phyloP scores from a whole-genome alignment of 352 stramenopile species.

The Phytophthora palmivora region DNA sequence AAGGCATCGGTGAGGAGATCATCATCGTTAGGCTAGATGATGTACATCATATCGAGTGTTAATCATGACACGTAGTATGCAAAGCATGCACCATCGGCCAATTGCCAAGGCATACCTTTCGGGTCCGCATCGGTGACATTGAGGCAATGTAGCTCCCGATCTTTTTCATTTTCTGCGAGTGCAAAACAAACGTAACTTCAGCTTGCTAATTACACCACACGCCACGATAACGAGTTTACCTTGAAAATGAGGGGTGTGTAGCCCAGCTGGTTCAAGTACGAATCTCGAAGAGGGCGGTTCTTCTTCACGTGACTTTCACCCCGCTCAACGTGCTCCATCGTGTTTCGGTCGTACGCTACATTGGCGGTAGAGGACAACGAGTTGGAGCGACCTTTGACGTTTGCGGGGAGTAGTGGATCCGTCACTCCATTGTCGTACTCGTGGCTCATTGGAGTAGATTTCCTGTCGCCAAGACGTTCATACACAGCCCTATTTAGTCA shows the following conservation, averaged over 20 bases:
- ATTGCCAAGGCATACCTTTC: conserved; percentile 29
- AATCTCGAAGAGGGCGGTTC: conserved; percentile 58
- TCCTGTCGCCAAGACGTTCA: conserved; percentile 1
- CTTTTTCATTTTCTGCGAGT: conserved; percentile 63
- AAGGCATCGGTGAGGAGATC: conserved; percentile 68
- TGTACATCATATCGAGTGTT: background rate
- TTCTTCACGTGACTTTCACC: conserved; percentile 34
- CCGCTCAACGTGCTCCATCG: conserved; percentile 12
- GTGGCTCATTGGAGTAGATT: conserved; percentile 31
- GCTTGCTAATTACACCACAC: no score
- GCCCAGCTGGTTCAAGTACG: conserved; percentile 76
- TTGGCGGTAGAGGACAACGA: conserved; percentile 25
- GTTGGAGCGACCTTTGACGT: conserved; percentile 38
- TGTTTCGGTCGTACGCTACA: conserved; percentile 23
- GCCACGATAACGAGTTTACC: conserved; percentile 38
- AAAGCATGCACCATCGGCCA: background rate
- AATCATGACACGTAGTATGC: background rate
- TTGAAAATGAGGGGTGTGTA: conserved; percentile 87
- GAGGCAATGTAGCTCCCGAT: conserved; percentile 79
- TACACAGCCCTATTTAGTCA: background rate
- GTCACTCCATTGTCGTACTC: conserved; percentile 32
- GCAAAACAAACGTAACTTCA: conserved; percentile 3
- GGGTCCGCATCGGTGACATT: conserved; percentile 69
- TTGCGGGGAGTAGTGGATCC: conserved; percentile 64
- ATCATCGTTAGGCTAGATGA: conserved; percentile 40